Percentiles rank a stretch among this genome's conserved stretches.
Conservation (phyloP, 2,329 filamentous ascomycete genomes). For the Botryotinia narcissicola region DNA sequence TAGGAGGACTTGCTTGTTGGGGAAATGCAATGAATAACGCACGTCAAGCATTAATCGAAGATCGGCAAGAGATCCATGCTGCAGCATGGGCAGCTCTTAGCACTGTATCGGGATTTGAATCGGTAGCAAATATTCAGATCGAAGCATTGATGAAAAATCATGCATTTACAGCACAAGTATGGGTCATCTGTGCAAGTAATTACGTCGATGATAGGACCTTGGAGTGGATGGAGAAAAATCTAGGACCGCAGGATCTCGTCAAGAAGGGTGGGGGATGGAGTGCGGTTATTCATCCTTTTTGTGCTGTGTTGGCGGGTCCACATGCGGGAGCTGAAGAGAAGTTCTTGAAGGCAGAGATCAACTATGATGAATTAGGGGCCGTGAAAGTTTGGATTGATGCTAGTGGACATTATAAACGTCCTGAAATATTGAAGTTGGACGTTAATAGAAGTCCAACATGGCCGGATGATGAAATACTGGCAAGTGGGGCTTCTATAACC, state of each 20-base stretch:
- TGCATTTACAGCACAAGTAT: slow-evolving; percentile 46
- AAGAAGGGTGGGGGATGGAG: slow-evolving; percentile 11
- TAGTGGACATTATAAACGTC: slow-evolving; percentile 19
- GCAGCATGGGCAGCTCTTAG: neutral
- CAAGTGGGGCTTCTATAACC: neutral
- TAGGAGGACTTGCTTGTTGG: slow-evolving; percentile 10
- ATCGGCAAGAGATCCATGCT: neutral
- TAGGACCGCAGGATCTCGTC: slow-evolving; percentile 4
- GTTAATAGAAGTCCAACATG: neutral
- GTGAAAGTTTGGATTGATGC: slow-evolving; percentile 19
- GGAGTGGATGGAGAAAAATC: slow-evolving; percentile 29
- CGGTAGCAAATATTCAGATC: slow-evolving; percentile 33
- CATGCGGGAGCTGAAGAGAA: slow-evolving; percentile 8
- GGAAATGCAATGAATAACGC: slow-evolving; percentile 1
- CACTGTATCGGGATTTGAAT: neutral
- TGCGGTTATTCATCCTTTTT: slow-evolving; percentile 13
- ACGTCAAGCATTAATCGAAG: slow-evolving; percentile 8
- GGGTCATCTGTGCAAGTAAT: slow-evolving; percentile 44
- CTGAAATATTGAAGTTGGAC: slow-evolving; percentile 9
- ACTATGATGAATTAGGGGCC: neutral
- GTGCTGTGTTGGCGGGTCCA: slow-evolving; percentile 2
- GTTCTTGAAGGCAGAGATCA: slow-evolving; percentile 1
- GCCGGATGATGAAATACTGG: neutral
- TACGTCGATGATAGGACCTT: slow-evolving; percentile 45
- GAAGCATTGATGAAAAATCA: slow-evolving; percentile 48